Conservation (phyloP, 352 stramenopile species). For the Plasmopara halstedii region DNA sequence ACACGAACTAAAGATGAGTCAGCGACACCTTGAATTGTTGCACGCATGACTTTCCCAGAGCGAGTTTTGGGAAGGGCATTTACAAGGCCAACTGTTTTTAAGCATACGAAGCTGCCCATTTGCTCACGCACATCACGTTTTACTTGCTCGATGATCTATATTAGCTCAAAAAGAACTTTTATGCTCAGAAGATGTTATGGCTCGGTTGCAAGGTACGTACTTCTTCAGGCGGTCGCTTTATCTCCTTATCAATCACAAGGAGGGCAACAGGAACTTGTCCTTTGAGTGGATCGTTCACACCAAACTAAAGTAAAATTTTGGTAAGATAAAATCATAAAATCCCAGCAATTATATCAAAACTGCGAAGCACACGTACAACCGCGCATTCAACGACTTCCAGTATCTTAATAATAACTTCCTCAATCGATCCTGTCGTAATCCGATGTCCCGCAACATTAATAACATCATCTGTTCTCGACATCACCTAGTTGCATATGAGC, state of each 20-base stretch:
- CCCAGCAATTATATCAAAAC: conserved; percentile 3
- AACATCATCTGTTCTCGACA: conserved; percentile 87
- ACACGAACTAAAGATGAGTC: conserved; percentile 32
- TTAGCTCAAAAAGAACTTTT: neutral
- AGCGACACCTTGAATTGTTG: conserved; percentile 46
- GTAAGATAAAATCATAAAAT: neutral
- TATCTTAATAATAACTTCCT: conserved; percentile 83
- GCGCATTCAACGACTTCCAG: conserved; percentile 82
- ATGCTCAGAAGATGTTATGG: neutral
- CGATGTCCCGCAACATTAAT: conserved; percentile 88
- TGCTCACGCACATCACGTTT: conserved; percentile 32
- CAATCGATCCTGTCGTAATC: conserved; percentile 82
- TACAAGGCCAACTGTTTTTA: conserved; percentile 38
- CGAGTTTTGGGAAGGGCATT: conserved; percentile 41
- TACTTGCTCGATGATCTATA: conserved; percentile 31
- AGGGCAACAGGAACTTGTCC: conserved; percentile 37
- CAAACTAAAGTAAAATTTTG: conserved; percentile 22
- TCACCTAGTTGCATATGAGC: conserved; percentile 42
- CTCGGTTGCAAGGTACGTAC: neutral
- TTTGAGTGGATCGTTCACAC: conserved; percentile 35
- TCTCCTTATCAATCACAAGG: conserved; percentile 37
- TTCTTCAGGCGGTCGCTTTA: conserved; percentile 25
- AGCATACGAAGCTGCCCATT: conserved; percentile 48
- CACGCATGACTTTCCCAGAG: conserved; percentile 46
- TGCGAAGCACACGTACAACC: conserved; percentile 34